Base-by-base conservation (phyloP, 2,329 filamentous ascomycete genomes). In the Colletotrichum navitas region DNA sequence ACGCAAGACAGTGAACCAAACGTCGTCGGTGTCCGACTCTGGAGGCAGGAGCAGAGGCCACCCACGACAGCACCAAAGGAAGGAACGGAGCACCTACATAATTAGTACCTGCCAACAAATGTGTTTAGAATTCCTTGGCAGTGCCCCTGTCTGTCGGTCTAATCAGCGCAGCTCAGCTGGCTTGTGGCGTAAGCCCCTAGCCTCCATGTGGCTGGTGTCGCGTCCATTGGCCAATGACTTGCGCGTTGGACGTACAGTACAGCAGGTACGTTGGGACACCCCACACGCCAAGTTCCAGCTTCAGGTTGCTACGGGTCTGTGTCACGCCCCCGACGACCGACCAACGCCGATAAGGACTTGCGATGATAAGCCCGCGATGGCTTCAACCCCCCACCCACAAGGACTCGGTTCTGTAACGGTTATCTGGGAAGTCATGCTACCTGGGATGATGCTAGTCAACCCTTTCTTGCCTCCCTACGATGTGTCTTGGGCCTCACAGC, bases 101-200 rank as follows among this genome's bases (percentile, higher is more conserved):
- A 4, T 29, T 29, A 29, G 29, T 29, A 29, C 29, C 29, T 29
- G 29, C 29, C 29, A 29, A 4, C 29, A 29, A 29, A 29, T 2
- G 29, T 6, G n/a, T 16, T 41, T 26, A 5, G 16, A 60, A 60
- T 68, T 69, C 54, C 67, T 66, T 69, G 67, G 67, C 67, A 69
- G 21, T 11, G 41, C 54, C 67, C 47, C 45, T 64, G 51, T 51
- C 24, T 34, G 21, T 8, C 34, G 8, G 34, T 5, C 34, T 34
- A 29, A 29, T 62, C 43, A 62, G 26, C 29, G 11, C 11, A 39
- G 1, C 12, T 14, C 8, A n/a, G 56, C 32, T 34, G 41, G 32
- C 5, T 3, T 65, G 66, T 68, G 66, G 66, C 66, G 52, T 52
- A 51, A 8, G 43, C n/a, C n/a, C 12, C 2, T 16, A 1, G 2